Conservation (phyloP, 495 filamentous ascomycete genomes). For the Penicillium coffeae region DNA sequence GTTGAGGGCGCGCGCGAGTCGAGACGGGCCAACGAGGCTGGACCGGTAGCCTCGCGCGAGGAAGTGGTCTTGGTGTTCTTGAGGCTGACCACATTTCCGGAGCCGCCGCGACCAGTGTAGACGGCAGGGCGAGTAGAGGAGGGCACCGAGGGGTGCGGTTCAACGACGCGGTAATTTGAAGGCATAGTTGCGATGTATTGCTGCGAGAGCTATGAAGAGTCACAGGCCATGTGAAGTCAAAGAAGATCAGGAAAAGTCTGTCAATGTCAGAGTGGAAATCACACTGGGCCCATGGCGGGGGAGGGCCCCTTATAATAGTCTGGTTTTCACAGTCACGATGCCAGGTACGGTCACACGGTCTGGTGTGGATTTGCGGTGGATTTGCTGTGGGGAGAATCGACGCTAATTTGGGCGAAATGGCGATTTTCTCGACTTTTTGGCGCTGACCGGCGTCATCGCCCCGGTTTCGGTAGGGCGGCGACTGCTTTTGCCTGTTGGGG, state of each 20-base stretch:
- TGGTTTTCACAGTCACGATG: slow-evolving; percentile 8
- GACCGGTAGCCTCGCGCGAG: slow-evolving; percentile 48
- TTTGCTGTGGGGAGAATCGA: too few species aligned
- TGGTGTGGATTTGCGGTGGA: too few species aligned
- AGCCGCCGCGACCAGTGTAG: slow-evolving; percentile 81
- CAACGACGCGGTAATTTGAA: slow-evolving; percentile 64
- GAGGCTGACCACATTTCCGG: slow-evolving; percentile 73
- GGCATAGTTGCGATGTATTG: slow-evolving; percentile 23
- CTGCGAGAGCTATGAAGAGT: slow-evolving; percentile 15
- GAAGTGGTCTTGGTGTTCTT: slow-evolving; percentile 59
- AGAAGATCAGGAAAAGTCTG: slow-evolving; percentile 1
- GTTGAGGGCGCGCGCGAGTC: slow-evolving; percentile 38
- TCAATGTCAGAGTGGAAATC: too few species aligned
- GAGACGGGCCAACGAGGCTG: slow-evolving; percentile 46
- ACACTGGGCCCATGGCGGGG: slow-evolving; percentile 8
- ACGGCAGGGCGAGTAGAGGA: slow-evolving; percentile 55
- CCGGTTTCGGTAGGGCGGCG: neutral
- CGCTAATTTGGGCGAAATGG: too few species aligned
- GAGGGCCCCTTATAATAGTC: slow-evolving; percentile 13
- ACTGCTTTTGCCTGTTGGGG: neutral
- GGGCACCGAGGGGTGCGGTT: slow-evolving; percentile 73
- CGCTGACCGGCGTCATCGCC: neutral
- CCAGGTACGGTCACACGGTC: slow-evolving; percentile 28
- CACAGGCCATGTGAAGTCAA: slow-evolving; percentile 18
- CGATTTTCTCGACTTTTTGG: slow-evolving; percentile 9